phyloP scores from a whole-genome alignment of 306 rosid genomes.

The Cucumis sativus region Cucumber_9930_V3 NC_026658.2:25661501-25662000 shows the following conservation, averaged over 20 bases:
- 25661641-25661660: not conserved
- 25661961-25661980: too few species aligned
- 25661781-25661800: not conserved
- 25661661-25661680: not conserved
- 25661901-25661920: not conserved
- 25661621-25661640: conserved; percentile 2
- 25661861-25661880: not conserved
- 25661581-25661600: conserved; percentile 32
- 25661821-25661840: not conserved
- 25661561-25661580: conserved; percentile 41
- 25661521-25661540: conserved; percentile 68
- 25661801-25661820: not conserved
- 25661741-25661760: not conserved
- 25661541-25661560: conserved; percentile 40
- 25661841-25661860: not conserved
- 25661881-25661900: not conserved
- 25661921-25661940: too few species aligned
- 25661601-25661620: conserved; percentile 20
- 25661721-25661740: not conserved
- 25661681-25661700: not conserved
- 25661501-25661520: conserved; percentile 90
- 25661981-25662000: not conserved
- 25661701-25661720: not conserved
- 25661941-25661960: too few species aligned
- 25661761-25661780: not conserved